phyloP scores from a whole-genome alignment of 129 eudicot species.

The Arctium lappa region DNA sequence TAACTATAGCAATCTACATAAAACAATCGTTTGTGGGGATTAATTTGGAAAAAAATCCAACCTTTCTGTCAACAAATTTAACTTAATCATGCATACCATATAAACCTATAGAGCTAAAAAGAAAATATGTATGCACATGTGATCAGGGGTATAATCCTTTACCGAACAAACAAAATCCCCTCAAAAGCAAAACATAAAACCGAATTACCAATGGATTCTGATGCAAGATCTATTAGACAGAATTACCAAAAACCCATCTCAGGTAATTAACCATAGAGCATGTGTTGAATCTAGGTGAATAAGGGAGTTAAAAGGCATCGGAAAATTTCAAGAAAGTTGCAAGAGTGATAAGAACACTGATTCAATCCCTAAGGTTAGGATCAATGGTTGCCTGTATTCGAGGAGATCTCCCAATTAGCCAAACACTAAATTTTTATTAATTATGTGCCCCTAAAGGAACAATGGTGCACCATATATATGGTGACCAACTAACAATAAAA shows the following conservation, averaged over 20 bases:
- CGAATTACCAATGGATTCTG: neutral
- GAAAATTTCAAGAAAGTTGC: neutral
- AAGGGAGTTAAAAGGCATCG: neutral
- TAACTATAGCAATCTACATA: neutral
- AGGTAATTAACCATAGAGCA: neutral
- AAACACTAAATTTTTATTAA: too few relatives aligned
- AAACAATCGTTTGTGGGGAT: neutral
- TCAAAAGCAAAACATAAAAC: neutral
- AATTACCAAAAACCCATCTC: constrained; percentile 6
- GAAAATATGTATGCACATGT: neutral
- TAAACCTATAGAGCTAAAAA: neutral
- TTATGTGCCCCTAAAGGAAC: too few relatives aligned
- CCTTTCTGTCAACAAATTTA: neutral
- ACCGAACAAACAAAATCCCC: neutral
- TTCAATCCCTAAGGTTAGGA: too few relatives aligned
- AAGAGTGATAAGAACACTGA: neutral
- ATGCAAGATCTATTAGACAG: neutral
- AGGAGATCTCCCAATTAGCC: too few relatives aligned
- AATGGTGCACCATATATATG: too few relatives aligned
- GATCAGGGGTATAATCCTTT: too few relatives aligned
- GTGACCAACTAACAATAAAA: too few relatives aligned
- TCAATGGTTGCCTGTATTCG: too few relatives aligned
- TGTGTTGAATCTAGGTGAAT: neutral
- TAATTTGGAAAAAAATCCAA: neutral
- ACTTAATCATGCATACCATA: neutral